Evolutionary conservation across 495 filamentous ascomycete genomes (phyloP), one percentile per base, ranked within the genome.

Genomic region (Neurospora hispaniola): DNA sequence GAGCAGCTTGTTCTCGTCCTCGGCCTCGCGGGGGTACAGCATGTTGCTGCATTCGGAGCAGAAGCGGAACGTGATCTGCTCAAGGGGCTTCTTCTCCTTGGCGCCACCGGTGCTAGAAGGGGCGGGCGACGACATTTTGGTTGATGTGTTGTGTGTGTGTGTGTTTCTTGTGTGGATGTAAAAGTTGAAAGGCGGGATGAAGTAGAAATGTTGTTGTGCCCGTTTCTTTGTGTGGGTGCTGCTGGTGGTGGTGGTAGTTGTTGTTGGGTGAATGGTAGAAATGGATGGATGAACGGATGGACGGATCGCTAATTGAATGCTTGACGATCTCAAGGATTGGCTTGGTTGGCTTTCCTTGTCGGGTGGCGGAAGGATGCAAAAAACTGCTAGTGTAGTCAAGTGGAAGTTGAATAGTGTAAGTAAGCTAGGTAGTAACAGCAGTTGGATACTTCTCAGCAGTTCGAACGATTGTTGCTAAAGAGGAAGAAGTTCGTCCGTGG

Each of bases 41-140:
- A 99, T 91, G 87, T 99, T 99, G 77, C 93, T 96, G 83, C 96
- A 99, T 86, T 99, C 96, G 72, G 92, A 91, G 84, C 96, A 99
- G 88, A 99, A 99, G 73, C 91, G 90, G 85, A 98, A 98, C 42
- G 93, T 92, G 79, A 97, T 92, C 81, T 94, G 93, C 79, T 94
- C 92, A 71, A 83, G 82, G 42, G 80, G 86, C 82, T 84, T 85
- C 80, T 88, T 90, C 75, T 74, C 73, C 42, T 87, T 86, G 70
- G 84, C 70, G 41, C 76, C 77, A 70, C 75, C 78, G 40, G 84
- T 80, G 75, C 87, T 86, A 27, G 90, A 85, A 48, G 87, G 84
- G 35, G 79, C 77, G 84, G 85, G 91, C 42, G 90, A 90, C 23
- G 90, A 87, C 85, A 91, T 89, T 59, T 59, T 76, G 66, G 71